Base-by-base conservation (phyloP, 2,329 filamentous ascomycete genomes). In the Fusarium denticulatum region DNA sequence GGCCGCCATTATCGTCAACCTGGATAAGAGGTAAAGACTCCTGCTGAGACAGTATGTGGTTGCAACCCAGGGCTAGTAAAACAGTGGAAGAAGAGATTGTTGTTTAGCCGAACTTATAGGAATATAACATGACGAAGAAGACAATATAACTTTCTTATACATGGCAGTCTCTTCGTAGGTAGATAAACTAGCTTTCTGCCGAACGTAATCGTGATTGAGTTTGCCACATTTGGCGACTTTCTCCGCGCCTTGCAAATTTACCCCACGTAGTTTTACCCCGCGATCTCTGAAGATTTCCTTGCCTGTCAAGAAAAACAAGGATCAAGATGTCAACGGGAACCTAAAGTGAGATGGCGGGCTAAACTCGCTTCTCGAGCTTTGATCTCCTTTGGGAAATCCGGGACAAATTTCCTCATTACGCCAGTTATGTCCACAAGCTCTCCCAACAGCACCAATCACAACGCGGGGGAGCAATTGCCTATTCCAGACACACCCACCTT, bases 81-180 rank as follows among this genome's bases (percentile, higher is more conserved):
- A 8, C 13, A 8, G 26, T n/a, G 12, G 16, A n/a, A 4, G 10
- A 47, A 30, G 26, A 47, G 13, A 15, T 13, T 11, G 18, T 15
- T 7, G 1, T 22, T 46, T 15, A 13, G 4, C 5, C 1, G 15
- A 15, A 7, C 18, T 3, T 11, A 2, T 7, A 11, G 45, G 13
- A 13, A 7, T 28, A 2, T 11, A 46, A 7, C 15, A 1, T 0
- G 3, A 9, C 3, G 9, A 39, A 22, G 36, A 11, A 22, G 36
- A 11, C 10, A 22, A 24, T 9, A 10, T 13, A 14, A 26, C 20
- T 55, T 40, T 55, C 26, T 55, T 32, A 55, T 55, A 55, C 10
- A 40, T n/a, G 2, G 15, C 4, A 5, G 2, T 6, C 16, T 37
- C 24, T 30, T 13, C 4, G 5, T 7, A 14, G 5, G 26, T 24